These are phyloP conservation scores for Paramecium caudatum DNA, from an alignment of 73 alveolate genomes.

Conservation along the genomic window DNA sequence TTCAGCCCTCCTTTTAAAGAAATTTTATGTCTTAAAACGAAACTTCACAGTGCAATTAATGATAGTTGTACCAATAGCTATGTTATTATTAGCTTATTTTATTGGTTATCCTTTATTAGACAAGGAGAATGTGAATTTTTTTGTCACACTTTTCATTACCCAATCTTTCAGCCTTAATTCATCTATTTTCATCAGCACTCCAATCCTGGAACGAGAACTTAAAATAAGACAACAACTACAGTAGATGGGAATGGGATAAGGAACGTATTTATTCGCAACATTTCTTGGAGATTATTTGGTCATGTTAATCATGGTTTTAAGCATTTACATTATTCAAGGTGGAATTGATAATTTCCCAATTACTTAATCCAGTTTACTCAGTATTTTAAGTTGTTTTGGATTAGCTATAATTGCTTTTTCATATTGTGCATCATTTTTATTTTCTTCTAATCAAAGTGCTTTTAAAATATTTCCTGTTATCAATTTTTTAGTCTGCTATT, in stretches of 20 bases:
- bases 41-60: background rate
- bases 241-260: background rate
- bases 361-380: background rate
- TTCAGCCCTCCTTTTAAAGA: background rate
- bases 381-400: background rate
- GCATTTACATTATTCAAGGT: background rate
- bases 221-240: slow-evolving; percentile 48
- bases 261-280: background rate
- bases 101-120: background rate
- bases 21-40: background rate
- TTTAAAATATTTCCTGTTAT: slow-evolving; percentile 37
- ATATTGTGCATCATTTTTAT: slow-evolving; percentile 12
- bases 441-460: slow-evolving; percentile 47
- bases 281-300: slow-evolving; percentile 58
- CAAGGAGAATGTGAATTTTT: background rate
- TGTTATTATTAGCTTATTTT: background rate
- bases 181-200: slow-evolving; percentile 41
- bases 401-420: slow-evolving; percentile 27
- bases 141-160: slow-evolving; percentile 3
- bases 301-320: background rate
- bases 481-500: slow-evolving; percentile 18
- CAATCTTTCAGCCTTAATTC: slow-evolving; percentile 59
- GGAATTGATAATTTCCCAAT: background rate
- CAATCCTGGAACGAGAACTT: slow-evolving; percentile 54
- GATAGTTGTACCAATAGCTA: slow-evolving; percentile 1